A percentile compares a stretch with the other conserved stretches of the same genome.
Conservation (phyloP, 805 yeast species). For the Hanseniaspora singularis region DNA sequence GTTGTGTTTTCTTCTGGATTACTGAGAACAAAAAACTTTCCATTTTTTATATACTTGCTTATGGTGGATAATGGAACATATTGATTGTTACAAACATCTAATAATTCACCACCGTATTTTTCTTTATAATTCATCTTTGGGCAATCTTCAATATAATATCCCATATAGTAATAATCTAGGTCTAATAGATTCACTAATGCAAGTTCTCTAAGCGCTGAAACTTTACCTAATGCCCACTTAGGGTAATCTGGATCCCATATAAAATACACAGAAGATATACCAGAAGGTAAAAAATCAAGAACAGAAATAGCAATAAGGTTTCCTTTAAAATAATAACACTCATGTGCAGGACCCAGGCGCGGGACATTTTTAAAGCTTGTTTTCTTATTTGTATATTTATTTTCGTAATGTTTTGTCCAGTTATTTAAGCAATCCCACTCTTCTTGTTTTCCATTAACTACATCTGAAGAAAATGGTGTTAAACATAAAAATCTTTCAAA, state of each 20-base stretch:
- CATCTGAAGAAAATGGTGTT: constrained; percentile 41
- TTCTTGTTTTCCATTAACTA: constrained; percentile 20
- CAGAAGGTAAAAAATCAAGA: constrained; percentile 61
- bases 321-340: constrained; percentile 55
- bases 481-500: constrained; percentile 61
- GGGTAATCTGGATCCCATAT: constrained; percentile 77
- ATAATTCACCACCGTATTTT: constrained; percentile 62
- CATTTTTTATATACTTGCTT: constrained; percentile 20
- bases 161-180: constrained; percentile 52
- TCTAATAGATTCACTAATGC: constrained; percentile 38
- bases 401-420: constrained; percentile 27
- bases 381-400: constrained; percentile 16
- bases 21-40: constrained; percentile 22
- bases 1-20: constrained; percentile 4
- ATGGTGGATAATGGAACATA: constrained; percentile 28
- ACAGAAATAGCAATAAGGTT: constrained; percentile 64
- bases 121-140: constrained; percentile 72
- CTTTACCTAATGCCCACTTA: constrained; percentile 58
- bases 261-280: constrained; percentile 74
- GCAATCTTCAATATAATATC: constrained; percentile 70
- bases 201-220: constrained; percentile 64
- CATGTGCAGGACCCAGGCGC: constrained; percentile 57
- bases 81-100: constrained; percentile 41
- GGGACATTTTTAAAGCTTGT: constrained; percentile 17
- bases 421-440: constrained; percentile 25